These are phyloP conservation scores for Fusarium veterinarium DNA, from an alignment of 2,329 filamentous ascomycete species.

Conservation along the genomic window DNA sequence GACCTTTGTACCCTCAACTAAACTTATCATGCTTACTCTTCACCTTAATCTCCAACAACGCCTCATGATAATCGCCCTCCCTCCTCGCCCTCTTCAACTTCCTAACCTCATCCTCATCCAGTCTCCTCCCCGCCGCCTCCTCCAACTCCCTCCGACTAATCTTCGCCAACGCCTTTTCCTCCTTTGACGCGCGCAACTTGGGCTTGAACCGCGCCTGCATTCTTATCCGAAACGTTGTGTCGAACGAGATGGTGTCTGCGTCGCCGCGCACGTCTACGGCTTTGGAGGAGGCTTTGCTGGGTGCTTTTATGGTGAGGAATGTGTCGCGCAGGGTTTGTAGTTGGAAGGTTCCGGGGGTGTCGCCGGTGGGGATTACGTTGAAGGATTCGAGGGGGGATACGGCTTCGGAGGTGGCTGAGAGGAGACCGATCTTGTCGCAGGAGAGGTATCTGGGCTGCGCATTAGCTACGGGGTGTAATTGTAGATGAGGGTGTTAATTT, in stretches of 20 bases:
- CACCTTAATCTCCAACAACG: conserved; percentile 84
- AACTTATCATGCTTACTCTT: conserved; percentile 95
- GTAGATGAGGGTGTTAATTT: conserved; percentile 36
- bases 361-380: conserved; percentile 70
- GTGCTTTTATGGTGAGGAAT: conserved; percentile 73
- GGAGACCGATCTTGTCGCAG: conserved; percentile 84
- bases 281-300: conserved; percentile 60
- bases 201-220: conserved; percentile 98
- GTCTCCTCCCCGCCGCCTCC: conserved; percentile 76
- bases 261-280: conserved; percentile 80
- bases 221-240: conserved; percentile 80
- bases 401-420: conserved; percentile 82
- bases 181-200: conserved; percentile 79
- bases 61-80: conserved; percentile 92
- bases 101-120: conserved; percentile 89
- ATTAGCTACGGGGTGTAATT: conserved; percentile 3
- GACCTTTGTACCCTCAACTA: conserved; percentile 41
- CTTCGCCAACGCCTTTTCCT: conserved; percentile 85
- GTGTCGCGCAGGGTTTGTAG: conserved; percentile 79
- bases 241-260: conserved; percentile 72
- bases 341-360: conserved; percentile 77
- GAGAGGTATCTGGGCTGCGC: conserved; percentile 76
- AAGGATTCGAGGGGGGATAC: conserved; percentile 88
- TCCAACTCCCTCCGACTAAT: conserved; percentile 89
- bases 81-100: conserved; percentile 83